phyloP scores from a whole-genome alignment of 371 early-diverging fungal species.

The Umbelopsis sp. region DNA sequence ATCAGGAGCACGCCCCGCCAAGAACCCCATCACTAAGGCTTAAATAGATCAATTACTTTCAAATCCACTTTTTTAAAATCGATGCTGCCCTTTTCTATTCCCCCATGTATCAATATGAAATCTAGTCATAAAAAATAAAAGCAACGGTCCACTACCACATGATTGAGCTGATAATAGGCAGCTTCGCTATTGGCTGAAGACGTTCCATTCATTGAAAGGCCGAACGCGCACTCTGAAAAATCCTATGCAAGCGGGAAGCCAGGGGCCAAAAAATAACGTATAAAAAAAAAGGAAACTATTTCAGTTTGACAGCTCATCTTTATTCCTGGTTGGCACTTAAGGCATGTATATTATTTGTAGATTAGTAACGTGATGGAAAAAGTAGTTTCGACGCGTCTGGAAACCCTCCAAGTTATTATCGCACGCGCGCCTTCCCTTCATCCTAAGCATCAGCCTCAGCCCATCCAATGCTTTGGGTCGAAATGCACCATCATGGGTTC shows the following conservation, averaged over 20 bases:
- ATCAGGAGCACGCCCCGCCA: constrained; percentile 51
- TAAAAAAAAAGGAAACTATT: neutral
- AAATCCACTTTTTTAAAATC: neutral
- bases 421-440: too few relatives aligned
- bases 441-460: too few relatives aligned
- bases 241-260: neutral
- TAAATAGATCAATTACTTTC: constrained; percentile 5
- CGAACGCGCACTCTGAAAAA: neutral
- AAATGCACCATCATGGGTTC: too few relatives aligned
- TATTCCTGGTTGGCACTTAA: neutral
- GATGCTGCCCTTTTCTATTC: neutral
- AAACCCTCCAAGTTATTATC: too few relatives aligned
- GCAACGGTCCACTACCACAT: too few relatives aligned
- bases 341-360: too few relatives aligned
- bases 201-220: neutral
- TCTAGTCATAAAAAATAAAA: too few relatives aligned
- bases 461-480: too few relatives aligned
- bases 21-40: constrained; percentile 31
- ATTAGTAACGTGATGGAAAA: too few relatives aligned
- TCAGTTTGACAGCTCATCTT: constrained; percentile 5
- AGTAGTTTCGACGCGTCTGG: too few relatives aligned
- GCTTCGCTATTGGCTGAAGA: constrained; percentile 1
- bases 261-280: neutral
- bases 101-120: neutral
- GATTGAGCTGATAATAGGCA: neutral